Base-by-base conservation (phyloP, 768 basidiomycete species). In the Agaricus subrufescens region DNA sequence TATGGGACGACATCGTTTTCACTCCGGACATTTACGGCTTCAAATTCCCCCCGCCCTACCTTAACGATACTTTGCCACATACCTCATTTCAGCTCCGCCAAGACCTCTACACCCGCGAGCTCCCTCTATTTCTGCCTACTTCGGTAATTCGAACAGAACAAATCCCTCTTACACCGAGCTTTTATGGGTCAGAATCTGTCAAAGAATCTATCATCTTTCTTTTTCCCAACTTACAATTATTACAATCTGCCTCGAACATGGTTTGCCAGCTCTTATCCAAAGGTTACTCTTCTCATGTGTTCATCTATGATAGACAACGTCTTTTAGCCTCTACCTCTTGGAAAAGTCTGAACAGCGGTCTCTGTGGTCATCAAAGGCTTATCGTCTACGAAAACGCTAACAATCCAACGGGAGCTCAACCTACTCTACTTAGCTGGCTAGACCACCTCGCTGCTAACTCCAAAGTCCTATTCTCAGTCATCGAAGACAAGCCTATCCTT, bases 1-100 rank as follows among this genome's bases (percentile, higher is more conserved):
- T 87, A n/a, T 55, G 83, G 2, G 48, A 50, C 9, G 34, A 34
- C 34, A 34, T 50, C 1, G 31, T 50, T 19, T 38, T 50, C 25
- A 23, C 31, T 34, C 34, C 34, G 3, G 48, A 69, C 69, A 39
- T 61, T 60, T 15, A 54, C 38, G 34, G 29, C 45, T 27, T 58
- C 30, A 25, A 31, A 25, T 40, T 37, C 50, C 40, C 51, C 31
- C 44, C 40, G 30, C 15, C 34, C 5, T 25, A 19, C 15, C 26
- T 19, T 6, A 52, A 52, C 19, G 26, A 31, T 9, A 44, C 51
- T 12, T 19, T 8, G 15, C 29, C 14, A 4, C 48, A 15, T 12
- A 5, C 48, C 2, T 23, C 48, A 19, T 23, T 50, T 23, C 34
- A 23, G 5, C 38, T 15, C n/a, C 19, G 48, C 19, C 11, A 50